Conservation (phyloP, 2,329 filamentous ascomycete species). For the Alternaria burnsii region DNA sequence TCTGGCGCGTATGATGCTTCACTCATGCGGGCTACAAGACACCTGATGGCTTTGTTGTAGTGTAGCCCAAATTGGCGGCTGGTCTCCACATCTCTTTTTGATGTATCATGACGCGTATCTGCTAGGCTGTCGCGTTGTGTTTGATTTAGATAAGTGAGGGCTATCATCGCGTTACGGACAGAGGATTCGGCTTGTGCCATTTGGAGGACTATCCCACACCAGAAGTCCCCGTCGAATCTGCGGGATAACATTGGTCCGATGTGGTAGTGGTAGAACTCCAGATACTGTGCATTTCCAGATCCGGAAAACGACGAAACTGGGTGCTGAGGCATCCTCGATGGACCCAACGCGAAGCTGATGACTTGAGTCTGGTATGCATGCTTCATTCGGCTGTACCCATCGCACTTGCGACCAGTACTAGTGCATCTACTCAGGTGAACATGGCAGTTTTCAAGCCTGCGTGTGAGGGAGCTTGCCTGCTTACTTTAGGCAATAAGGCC, state of each 20-base stretch:
- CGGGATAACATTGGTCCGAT: constrained; percentile 49
- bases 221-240: constrained; percentile 14
- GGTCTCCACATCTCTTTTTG: background rate
- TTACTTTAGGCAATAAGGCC: background rate
- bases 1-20: constrained; percentile 40
- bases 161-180: constrained; percentile 53
- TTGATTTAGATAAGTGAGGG: constrained; percentile 42
- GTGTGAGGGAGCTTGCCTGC: background rate
- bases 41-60: background rate
- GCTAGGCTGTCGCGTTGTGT: constrained; percentile 14
- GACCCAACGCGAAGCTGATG: too few relatives aligned
- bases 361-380: background rate
- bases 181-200: constrained; percentile 52
- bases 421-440: background rate
- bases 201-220: constrained; percentile 45
- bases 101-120: constrained; percentile 1
- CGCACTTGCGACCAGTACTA: background rate
- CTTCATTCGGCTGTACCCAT: background rate
- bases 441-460: background rate
- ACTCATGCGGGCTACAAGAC: constrained; percentile 40
- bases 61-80: constrained; percentile 38
- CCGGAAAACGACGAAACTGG: background rate
- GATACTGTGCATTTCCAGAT: constrained; percentile 20
- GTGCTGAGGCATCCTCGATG: background rate
- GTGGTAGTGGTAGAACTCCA: constrained; percentile 54